Base-by-base conservation (phyloP, 371 early-diverging fungal genomes). In the Circinella umbellata region DNA sequence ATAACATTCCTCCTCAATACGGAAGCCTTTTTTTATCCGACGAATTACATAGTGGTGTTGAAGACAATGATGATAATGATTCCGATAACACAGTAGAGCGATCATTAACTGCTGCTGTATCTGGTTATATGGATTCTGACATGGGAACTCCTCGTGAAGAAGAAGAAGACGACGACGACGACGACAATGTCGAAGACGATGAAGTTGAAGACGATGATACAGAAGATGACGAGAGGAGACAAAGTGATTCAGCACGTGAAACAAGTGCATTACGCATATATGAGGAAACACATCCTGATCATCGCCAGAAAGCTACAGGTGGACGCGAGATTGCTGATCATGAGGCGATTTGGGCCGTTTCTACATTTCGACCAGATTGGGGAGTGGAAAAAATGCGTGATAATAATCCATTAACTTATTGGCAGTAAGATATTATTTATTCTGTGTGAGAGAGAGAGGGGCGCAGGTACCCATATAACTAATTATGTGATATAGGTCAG, bases 341-440 rank as follows among this genome's bases (percentile, higher is more conserved):
- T 47, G 81, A 81, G 54, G 90, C 89, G 0, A 75, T 74, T 3
- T 93, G 94, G 93, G 79, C 89, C 7, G 88, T 93, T 5, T 94
- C 95, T 13, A 85, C 93, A 1, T 87, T 78, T 74, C 92, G 93
- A 67, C 79, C 81, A 5, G 89, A 88, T 47, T 90, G 86, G 75
- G 93, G 93, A 0, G 82, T 91, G 5, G 80, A 86, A 8, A 78
- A 89, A 46, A 81, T 96, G 20, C 83, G 86, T 34, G 93, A 95
- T 77, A 83, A 84, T 49, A 84, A 85, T 67, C 74, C 88, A 17
- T 88, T 90, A 51, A 93, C 94, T 0, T 96, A 88, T 73, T 96
- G 96, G 96, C 96, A 95, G 91, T 92, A 79, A 73, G 78, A 18
- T 17, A 27, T 13, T 15, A 6, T 6, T 4, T 15, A 0, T 53